A percentile compares a stretch with the other conserved stretches of the same genome.
phyloP scores from a whole-genome alignment of 805 yeast genomes.

The Jamesozyma lodderae region DNA sequence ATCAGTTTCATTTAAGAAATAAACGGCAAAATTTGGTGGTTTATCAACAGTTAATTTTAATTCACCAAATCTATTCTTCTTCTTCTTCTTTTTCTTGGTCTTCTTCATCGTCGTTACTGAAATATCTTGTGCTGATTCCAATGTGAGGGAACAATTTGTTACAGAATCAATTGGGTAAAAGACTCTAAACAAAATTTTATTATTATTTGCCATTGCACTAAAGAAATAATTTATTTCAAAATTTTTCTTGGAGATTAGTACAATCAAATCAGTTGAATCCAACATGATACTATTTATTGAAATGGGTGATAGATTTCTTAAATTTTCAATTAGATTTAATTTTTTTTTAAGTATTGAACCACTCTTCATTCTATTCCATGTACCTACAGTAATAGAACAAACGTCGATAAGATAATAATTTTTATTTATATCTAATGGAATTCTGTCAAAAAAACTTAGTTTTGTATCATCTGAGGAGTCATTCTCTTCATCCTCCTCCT shows the following conservation, averaged over 20 bases:
- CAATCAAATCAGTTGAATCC: conserved; percentile 56
- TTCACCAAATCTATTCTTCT: conserved; percentile 34
- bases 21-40: conserved; percentile 73
- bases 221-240: conserved; percentile 71
- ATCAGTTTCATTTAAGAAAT: conserved; percentile 49
- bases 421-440: conserved; percentile 52
- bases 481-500: neutral
- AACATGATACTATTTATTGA: conserved; percentile 55
- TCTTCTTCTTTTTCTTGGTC: conserved; percentile 10
- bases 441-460: conserved; percentile 28
- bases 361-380: conserved; percentile 70
- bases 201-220: conserved; percentile 58
- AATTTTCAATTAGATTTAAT: conserved; percentile 33
- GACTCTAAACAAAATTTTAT: conserved; percentile 61
- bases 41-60: conserved; percentile 42
- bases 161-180: conserved; percentile 61
- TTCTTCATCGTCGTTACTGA: conserved; percentile 11
- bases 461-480: conserved; percentile 1
- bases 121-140: too few species aligned
- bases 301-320: conserved; percentile 59
- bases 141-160: conserved; percentile 45
- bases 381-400: conserved; percentile 60
- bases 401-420: conserved; percentile 63
- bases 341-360: conserved; percentile 40
- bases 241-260: conserved; percentile 62